phyloP scores from a whole-genome alignment of 2,329 filamentous ascomycete species.

The Phialophora verrucosa region DNA sequence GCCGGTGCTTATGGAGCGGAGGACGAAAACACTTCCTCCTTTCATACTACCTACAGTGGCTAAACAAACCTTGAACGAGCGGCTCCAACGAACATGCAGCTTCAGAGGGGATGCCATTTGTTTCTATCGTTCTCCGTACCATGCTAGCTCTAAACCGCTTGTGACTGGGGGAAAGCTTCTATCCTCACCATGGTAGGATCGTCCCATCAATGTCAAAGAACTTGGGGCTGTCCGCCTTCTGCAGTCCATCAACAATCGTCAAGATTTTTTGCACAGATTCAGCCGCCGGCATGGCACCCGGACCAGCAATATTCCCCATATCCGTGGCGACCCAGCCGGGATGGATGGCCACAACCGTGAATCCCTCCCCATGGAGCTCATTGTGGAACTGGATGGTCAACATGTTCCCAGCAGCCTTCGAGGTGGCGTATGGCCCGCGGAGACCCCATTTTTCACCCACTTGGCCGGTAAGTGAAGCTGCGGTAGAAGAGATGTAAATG shows the following conservation, averaged over 20 bases:
- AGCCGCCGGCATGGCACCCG: slow-evolving; percentile 15
- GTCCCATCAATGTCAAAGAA: slow-evolving; percentile 28
- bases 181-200: slow-evolving; percentile 20
- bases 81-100: neutral
- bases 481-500: slow-evolving; percentile 23
- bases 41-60: neutral
- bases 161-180: neutral
- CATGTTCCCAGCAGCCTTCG: slow-evolving; percentile 29
- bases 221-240: slow-evolving; percentile 13
- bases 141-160: neutral
- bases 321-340: slow-evolving; percentile 23
- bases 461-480: slow-evolving; percentile 20
- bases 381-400: slow-evolving; percentile 26
- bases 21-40: no score
- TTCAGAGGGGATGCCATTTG: neutral
- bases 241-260: slow-evolving; percentile 19
- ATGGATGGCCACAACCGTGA: slow-evolving; percentile 22
- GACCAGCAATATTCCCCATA: slow-evolving; percentile 20
- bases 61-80: neutral
- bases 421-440: slow-evolving; percentile 19
- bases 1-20: no score
- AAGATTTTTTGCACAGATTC: slow-evolving; percentile 23
- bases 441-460: slow-evolving; percentile 17
- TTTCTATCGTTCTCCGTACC: neutral
- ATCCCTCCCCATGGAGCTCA: slow-evolving; percentile 22